These are phyloP conservation scores for Eutrema heterophyllum DNA, from an alignment of 345 rosid genomes.

Conservation along the genomic window DNA sequence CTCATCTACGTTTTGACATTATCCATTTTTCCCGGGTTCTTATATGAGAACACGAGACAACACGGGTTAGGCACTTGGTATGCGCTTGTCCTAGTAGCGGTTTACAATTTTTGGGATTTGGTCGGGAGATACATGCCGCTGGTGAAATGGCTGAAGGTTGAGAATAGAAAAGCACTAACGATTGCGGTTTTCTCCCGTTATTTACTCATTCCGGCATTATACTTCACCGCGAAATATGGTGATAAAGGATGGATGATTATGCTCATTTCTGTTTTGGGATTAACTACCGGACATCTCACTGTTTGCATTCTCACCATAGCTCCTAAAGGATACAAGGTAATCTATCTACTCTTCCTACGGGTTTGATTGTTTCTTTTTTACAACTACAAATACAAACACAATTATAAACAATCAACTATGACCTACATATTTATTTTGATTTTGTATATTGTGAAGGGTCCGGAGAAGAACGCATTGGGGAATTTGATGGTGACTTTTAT, in stretches of 20 bases:
- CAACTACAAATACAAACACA: neutral
- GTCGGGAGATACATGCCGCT: constrained; percentile 63
- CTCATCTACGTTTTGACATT: constrained; percentile 55
- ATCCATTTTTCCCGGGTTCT: constrained; percentile 80
- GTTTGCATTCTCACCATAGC: constrained; percentile 79
- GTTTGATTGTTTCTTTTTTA: neutral
- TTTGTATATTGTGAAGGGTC: constrained; percentile 52
- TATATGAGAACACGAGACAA: constrained; percentile 71
- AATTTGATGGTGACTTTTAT: constrained; percentile 60
- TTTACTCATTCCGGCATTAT: constrained; percentile 70
- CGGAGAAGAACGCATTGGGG: constrained; percentile 91
- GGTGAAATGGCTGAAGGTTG: constrained; percentile 47
- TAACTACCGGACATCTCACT: constrained; percentile 76
- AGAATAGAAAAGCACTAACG: constrained; percentile 63
- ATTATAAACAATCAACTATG: neutral
- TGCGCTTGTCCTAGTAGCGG: constrained; percentile 57
- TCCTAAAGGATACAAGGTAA: constrained; percentile 50
- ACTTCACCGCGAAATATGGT: constrained; percentile 80
- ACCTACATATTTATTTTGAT: neutral
- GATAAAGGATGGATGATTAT: constrained; percentile 95
- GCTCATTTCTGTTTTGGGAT: constrained; percentile 62
- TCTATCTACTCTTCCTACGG: neutral
- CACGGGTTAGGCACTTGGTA: constrained; percentile 71
- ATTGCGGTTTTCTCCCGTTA: constrained; percentile 51
- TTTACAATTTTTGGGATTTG: constrained; percentile 67